Conservation (phyloP, 208 protist genomes). For the Trypanosoma grayi region DNA sequence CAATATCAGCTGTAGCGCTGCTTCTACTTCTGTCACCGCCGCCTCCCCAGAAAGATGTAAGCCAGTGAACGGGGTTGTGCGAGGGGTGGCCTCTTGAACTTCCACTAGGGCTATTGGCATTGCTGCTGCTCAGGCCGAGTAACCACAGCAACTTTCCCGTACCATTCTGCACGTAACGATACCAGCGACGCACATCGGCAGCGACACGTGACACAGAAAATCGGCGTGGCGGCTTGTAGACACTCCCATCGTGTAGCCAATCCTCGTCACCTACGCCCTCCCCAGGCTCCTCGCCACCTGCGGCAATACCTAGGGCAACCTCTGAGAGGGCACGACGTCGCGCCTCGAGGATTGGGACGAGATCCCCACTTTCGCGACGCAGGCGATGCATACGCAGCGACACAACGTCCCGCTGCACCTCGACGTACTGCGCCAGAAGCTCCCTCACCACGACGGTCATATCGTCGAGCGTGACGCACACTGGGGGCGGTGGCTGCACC, state of each 20-base stretch:
- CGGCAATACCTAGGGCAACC: neutral
- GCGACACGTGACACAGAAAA: constrained; percentile 7
- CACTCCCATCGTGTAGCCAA: neutral
- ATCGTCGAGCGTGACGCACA: constrained; percentile 14
- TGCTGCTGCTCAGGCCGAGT: neutral
- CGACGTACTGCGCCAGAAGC: constrained; percentile 53
- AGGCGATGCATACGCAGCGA: constrained; percentile 42
- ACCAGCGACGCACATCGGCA: neutral
- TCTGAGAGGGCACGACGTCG: neutral
- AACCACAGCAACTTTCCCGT: neutral
- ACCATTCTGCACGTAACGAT: neutral
- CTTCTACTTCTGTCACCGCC: neutral
- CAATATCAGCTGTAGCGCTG: neutral
- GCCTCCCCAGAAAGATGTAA: neutral
- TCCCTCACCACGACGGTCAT: constrained; percentile 42
- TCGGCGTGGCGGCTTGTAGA: neutral
- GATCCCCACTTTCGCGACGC: constrained; percentile 26
- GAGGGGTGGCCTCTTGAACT: neutral
- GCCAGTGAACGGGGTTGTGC: neutral
- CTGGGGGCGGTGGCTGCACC: neutral
- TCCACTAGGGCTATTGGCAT: neutral
- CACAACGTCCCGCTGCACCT: constrained; percentile 42
- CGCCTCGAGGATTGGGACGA: neutral
- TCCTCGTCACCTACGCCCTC: neutral
- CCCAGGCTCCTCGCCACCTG: neutral